phyloP scores from a whole-genome alignment of 2,329 filamentous ascomycete genomes.

The Aspergillus costaricaensis region DNA sequence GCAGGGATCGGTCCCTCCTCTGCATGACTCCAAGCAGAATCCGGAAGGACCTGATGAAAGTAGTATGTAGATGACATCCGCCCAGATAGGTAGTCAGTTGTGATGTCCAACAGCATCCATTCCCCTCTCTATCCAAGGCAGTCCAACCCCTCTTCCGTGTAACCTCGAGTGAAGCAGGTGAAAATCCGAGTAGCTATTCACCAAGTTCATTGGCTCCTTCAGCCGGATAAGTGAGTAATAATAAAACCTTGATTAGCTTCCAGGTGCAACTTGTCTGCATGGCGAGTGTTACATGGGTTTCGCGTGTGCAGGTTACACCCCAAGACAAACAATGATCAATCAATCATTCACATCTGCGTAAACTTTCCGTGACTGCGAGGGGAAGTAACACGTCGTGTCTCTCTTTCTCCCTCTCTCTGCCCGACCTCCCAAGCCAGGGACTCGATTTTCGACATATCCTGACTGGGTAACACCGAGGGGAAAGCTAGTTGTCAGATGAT shows the following conservation, averaged over 20 bases:
- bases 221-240: background rate
- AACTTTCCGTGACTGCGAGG: background rate
- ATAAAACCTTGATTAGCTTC: background rate
- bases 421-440: background rate
- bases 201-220: too few relatives aligned
- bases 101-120: background rate
- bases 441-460: background rate
- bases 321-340: background rate
- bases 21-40: background rate
- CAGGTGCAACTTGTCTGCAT: background rate
- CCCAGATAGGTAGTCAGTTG: background rate
- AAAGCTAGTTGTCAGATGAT: background rate
- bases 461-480: background rate
- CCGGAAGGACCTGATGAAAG: background rate
- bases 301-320: background rate
- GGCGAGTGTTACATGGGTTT: background rate
- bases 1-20: background rate
- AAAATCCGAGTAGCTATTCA: background rate
- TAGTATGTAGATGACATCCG: background rate
- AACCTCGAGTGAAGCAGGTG: background rate
- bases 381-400: background rate
- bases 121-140: background rate
- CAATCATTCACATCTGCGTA: background rate
- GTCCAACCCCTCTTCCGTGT: background rate
- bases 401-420: background rate